Evolutionary conservation across 2,329 filamentous ascomycete genomes (phyloP), one percentile per base, ranked within the genome.

Genomic region (Metarhizium brunneum): DNA sequence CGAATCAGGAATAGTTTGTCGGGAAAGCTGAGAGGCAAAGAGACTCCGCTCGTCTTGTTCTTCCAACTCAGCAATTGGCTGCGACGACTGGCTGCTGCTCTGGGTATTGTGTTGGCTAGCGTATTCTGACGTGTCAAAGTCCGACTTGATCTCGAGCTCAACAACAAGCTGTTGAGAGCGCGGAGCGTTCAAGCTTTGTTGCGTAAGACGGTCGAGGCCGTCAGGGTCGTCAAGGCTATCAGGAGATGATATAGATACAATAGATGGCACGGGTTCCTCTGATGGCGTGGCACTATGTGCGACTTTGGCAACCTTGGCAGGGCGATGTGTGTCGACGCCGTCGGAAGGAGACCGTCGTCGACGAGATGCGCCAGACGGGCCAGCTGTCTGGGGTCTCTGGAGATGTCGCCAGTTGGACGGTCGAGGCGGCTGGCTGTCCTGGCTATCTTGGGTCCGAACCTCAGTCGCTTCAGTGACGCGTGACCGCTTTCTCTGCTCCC

Each of bases 1-100:
- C 0, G 76, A 78, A 57, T 77, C 75, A 0, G 73, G 73, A 29
- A 78, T 72, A 3, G 71, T 76, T 30, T 60, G 60, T 54, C 69
- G 66, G 55, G 69, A 74, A 42, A 68, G 56, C 30, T 66, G 60
- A 4, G 66, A 63, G 18, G 65, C 58, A 55, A 74, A 53, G 11
- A 61, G 55, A 47, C 69, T 55, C 47, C 65, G 64, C 25, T 64
- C 63, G 58, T 71, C 71, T 50, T 68, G 61, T 42, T 67, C 65
- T 50, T 73, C 71, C 25, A 69, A 68, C 48, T 70, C 66, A 4
- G 67, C 66, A 8, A 74, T 25, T 14, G 67, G 59, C 45, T 70
- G 68, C 3, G 68, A 66, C 2, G 64, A 62, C 25, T 64, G 59
- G 10, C 60, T 64, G 36, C 65, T 68, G 30, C 58, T 60, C 48